Conservation (phyloP, 805 yeast genomes). For the Candida awuae region DNA sequence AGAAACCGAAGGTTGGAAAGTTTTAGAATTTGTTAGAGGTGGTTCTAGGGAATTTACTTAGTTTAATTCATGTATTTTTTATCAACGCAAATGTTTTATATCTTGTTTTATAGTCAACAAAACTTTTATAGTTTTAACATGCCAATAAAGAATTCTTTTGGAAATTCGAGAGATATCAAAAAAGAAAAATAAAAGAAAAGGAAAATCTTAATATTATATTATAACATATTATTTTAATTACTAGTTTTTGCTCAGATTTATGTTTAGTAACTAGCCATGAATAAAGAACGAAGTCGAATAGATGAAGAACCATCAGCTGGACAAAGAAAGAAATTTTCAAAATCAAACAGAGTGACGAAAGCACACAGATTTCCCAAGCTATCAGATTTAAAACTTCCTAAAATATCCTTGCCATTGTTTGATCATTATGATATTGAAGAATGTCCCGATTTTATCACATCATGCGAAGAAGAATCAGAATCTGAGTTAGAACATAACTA, state of each 20-base stretch:
- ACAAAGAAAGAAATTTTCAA: neutral
- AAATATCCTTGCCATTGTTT: constrained; percentile 7
- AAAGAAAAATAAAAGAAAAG: no score
- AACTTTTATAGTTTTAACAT: neutral
- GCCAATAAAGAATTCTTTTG: neutral
- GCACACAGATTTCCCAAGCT: neutral
- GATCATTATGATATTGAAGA: constrained; percentile 17
- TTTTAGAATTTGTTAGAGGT: constrained; percentile 89
- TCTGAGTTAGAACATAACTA: neutral
- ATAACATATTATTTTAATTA: no score
- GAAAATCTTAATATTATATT: no score
- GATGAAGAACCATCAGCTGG: no score
- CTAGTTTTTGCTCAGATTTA: no score
- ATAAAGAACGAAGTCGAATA: neutral
- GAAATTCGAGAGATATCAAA: neutral
- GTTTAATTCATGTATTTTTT: constrained; percentile 3
- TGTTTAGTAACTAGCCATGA: neutral
- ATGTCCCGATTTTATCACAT: constrained; percentile 21
- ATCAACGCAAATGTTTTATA: neutral
- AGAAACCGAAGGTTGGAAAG: constrained; percentile 96
- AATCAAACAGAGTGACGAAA: no score
- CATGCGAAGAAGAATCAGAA: constrained; percentile 19
- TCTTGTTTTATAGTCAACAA: constrained; percentile 6
- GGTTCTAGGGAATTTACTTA: constrained; percentile 77
- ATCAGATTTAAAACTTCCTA: neutral